Evolutionary conservation across 495 filamentous ascomycete genomes (phyloP).

Genomic region (Glonium stellatum): DNA sequence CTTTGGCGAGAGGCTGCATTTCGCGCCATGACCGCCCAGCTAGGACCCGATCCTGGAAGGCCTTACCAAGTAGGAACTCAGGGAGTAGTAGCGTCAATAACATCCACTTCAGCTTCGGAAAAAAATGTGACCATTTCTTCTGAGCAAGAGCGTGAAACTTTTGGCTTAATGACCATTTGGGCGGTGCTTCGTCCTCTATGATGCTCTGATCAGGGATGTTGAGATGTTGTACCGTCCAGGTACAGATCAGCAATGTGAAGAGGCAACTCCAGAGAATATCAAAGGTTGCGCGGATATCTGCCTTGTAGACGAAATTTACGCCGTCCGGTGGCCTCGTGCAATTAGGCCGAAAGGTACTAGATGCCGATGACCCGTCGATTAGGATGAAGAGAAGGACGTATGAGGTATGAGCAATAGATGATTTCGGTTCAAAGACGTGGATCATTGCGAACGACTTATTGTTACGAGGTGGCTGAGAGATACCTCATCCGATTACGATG

Average conservation of each 20-base stretch:
- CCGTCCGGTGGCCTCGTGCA: neutral
- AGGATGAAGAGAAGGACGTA: no score
- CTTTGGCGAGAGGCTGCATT: neutral
- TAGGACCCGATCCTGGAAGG: neutral
- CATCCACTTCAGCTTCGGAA: neutral
- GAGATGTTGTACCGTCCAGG: conserved; percentile 12
- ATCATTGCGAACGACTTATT: no score
- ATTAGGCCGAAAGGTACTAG: neutral
- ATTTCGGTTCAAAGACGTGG: no score
- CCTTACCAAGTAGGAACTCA: neutral
- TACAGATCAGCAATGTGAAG: conserved; percentile 8
- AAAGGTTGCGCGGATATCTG: neutral
- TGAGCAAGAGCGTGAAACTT: neutral
- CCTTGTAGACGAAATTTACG: neutral
- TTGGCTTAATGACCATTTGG: neutral
- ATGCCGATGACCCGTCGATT: no score
- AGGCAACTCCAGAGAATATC: conserved; percentile 11
- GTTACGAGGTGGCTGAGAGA: no score
- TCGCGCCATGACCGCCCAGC: neutral
- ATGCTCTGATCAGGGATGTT: neutral
- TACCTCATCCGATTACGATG: no score
- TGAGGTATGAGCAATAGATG: no score
- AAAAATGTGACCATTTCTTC: no score
- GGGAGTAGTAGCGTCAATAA: neutral
- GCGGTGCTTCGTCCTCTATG: neutral